Evolutionary conservation across 371 early-diverging fungal species (phyloP).

Genomic region (Lichtheimia ramosa): DNA sequence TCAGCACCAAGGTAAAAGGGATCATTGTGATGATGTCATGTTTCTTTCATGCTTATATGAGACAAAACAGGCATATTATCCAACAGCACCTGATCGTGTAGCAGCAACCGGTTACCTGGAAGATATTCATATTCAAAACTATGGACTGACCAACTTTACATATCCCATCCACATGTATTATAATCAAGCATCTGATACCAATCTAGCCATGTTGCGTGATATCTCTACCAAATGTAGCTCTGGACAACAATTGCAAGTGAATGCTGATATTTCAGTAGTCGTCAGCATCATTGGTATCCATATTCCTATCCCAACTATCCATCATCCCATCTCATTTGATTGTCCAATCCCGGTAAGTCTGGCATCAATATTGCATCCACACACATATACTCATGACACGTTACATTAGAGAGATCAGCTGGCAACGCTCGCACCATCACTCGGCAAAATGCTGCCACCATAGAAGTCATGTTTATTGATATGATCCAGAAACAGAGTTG

Average conservation of each 20-base stretch:
- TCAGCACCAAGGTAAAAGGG: neutral
- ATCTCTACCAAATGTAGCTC: conserved; percentile 1
- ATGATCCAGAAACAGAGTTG: too few relatives aligned
- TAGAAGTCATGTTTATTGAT: too few relatives aligned
- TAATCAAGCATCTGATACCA: conserved; percentile 2
- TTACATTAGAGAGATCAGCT: too few relatives aligned
- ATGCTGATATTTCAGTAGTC: conserved; percentile 22
- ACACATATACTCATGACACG: neutral
- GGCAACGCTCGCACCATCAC: too few relatives aligned
- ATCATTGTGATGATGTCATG: neutral
- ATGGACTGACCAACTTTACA: conserved; percentile 11
- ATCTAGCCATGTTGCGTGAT: conserved; percentile 4
- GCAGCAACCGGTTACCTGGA: neutral
- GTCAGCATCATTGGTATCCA: conserved; percentile 8
- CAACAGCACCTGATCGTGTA: conserved; percentile 1
- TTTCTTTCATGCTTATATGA: neutral
- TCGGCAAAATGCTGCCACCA: too few relatives aligned
- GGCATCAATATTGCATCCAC: neutral
- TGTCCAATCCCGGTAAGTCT: conserved; percentile 12
- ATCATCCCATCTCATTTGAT: conserved; percentile 7
- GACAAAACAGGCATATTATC: conserved; percentile 5
- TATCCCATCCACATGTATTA: conserved; percentile 10
- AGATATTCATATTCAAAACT: conserved; percentile 2
- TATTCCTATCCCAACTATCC: conserved; percentile 10
- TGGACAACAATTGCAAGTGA: conserved; percentile 1